Conservation (phyloP, 768 basidiomycete genomes). For the Russula sp. region DNA sequence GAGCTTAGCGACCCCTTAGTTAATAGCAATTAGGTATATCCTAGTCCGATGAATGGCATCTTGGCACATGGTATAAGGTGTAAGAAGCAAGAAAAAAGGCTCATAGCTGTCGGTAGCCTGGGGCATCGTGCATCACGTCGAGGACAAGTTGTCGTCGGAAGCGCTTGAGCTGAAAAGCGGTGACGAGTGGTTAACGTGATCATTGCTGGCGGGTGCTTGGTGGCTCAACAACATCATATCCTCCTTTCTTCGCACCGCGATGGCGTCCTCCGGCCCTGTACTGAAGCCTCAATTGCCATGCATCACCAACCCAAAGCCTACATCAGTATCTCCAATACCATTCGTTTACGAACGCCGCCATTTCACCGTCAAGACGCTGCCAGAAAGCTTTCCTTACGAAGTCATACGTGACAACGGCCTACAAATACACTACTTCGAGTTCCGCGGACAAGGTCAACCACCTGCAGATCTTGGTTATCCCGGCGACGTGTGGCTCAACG, state of each 20-base stretch:
- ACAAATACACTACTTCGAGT: slow-evolving; percentile 34
- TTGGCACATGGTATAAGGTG: neutral
- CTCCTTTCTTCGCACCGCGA: slow-evolving; percentile 4
- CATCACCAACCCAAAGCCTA: slow-evolving; percentile 29
- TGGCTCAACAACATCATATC: slow-evolving; percentile 4
- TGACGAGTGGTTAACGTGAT: slow-evolving; percentile 22
- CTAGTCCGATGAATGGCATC: neutral
- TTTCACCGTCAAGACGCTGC: slow-evolving; percentile 30
- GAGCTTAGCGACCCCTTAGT: neutral
- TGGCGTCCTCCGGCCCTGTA: slow-evolving; percentile 13
- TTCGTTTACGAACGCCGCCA: slow-evolving; percentile 30
- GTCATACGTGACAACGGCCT: slow-evolving; percentile 30
- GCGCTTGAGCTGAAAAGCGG: slow-evolving; percentile 12
- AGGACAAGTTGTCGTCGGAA: neutral
- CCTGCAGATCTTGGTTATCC: slow-evolving; percentile 32
- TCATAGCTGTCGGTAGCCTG: neutral
- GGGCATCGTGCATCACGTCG: no score
- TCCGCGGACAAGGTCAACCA: slow-evolving; percentile 33
- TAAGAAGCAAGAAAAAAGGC: neutral
- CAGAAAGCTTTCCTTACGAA: slow-evolving; percentile 30
- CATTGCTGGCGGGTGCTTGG: neutral
- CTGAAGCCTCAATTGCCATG: slow-evolving; percentile 30
- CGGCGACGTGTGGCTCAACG: slow-evolving; percentile 35
- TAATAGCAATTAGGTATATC: neutral
- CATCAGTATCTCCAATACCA: slow-evolving; percentile 25